Conservation (phyloP, 208 protist species). For the Balamuthia mandrillaris region DNA sequence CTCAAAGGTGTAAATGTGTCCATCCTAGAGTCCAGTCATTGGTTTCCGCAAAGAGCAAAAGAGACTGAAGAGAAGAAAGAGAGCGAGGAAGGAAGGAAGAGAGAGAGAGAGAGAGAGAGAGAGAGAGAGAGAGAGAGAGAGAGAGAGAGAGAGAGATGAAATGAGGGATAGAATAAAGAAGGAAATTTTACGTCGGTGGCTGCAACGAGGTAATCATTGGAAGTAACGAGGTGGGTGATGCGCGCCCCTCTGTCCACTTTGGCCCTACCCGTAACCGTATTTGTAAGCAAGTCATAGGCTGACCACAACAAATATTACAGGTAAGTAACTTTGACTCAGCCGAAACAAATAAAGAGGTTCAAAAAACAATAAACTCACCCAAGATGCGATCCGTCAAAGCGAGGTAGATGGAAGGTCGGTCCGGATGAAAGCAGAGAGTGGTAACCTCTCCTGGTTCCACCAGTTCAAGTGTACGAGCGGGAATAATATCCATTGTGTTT, state of each 20-base stretch:
- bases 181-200: conserved; percentile 21
- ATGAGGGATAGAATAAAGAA: no score
- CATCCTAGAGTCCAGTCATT: neutral
- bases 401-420: neutral
- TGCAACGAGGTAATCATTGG: conserved; percentile 7
- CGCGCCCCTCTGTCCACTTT: neutral
- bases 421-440: neutral
- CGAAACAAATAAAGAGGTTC: neutral
- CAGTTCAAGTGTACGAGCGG: no score
- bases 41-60: no score
- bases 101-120: no score
- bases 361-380: neutral
- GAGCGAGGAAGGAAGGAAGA: no score
- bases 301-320: no score
- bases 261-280: neutral
- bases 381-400: neutral
- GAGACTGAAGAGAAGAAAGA: no score
- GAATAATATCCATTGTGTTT: no score
- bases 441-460: no score
- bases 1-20: neutral
- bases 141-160: no score
- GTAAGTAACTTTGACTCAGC: neutral
- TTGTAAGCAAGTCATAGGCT: neutral
- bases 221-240: neutral
- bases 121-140: no score